Evolutionary conservation across 164 flowering plant genomes (phyloP).

Genomic region (Paratinospora sagittata): DNA sequence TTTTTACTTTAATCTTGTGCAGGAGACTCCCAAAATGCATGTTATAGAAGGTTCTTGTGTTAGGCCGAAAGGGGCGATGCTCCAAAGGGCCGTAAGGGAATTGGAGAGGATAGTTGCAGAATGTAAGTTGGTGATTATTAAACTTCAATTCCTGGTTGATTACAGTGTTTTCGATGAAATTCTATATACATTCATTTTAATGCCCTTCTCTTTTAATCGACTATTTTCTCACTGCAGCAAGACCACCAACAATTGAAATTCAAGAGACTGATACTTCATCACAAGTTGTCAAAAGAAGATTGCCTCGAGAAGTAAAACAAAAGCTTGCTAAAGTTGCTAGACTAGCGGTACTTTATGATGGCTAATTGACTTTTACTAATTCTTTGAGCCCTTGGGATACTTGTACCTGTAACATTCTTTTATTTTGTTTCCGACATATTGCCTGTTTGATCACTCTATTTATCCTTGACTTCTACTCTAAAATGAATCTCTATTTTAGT

Average conservation of each 20-base stretch:
- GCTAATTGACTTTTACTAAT: constrained; percentile 5
- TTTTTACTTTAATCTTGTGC: constrained; percentile 20
- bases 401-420: constrained; percentile 4
- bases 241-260: constrained; percentile 64
- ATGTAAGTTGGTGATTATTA: constrained; percentile 41
- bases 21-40: constrained; percentile 44
- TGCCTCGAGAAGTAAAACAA: constrained; percentile 85
- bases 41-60: constrained; percentile 61
- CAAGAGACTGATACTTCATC: constrained; percentile 68
- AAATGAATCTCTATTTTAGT: neutral
- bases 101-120: constrained; percentile 81
- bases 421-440: neutral
- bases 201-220: constrained; percentile 2
- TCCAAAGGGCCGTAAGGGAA: constrained; percentile 87
- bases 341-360: constrained; percentile 60
- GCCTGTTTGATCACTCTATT: neutral
- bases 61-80: constrained; percentile 62
- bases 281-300: constrained; percentile 80
- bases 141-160: neutral
- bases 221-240: constrained; percentile 41
- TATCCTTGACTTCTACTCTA: neutral
- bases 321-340: constrained; percentile 99
- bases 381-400: neutral
- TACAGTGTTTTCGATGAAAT: neutral
- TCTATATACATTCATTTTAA: constrained; percentile 6